Base-by-base conservation (phyloP, 169 alveolate species). In the Theileria parva region DNA sequence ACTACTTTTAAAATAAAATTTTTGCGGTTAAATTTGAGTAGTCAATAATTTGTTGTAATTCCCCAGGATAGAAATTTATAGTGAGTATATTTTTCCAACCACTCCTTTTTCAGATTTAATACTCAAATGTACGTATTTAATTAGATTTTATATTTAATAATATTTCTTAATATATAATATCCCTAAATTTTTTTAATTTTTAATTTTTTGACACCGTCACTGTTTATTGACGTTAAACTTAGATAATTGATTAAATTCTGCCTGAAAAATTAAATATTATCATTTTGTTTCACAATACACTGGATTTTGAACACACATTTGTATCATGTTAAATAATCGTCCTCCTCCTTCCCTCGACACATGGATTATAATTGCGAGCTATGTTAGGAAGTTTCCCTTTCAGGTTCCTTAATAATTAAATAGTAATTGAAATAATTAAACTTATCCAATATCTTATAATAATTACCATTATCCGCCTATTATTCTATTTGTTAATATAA, bases 261-360 rank as follows among this genome's bases (percentile, higher is more conserved):
- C 27, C n/a, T 12, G 1, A n/a, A 61, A 61, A n/a, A 12, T 19
- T 61, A 61, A 61, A 21, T n/a, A 12, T n/a, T 11, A 25, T 61
- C 6, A 61, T 61, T 19, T 27, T 9, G 65, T 13, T 25, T 9
- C 27, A 2, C n/a, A 61, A 25, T 13, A 13, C 34, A n/a, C 23
- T 61, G 1, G 25, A 19, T 30, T 67, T 67, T 15, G n/a, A 15
- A 12, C 27, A 39, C 63, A 67, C 69, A 73, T 30, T 28, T 39
- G 75, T 7, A n/a, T 57, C 74, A 34, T 75, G 64, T 39, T 21
- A 30, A 79, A 70, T 12, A 68, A 65, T 27, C 67, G 89, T 27
- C 89, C 89, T 17, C 89, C 74, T 11, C 85, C 86, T 7, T 76
- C 81, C 0, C 55, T 76, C 67, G 89, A 83, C 61, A 65, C 71